phyloP scores from a whole-genome alignment of 306 rosid genomes.

The Datisca glomerata region DNA sequence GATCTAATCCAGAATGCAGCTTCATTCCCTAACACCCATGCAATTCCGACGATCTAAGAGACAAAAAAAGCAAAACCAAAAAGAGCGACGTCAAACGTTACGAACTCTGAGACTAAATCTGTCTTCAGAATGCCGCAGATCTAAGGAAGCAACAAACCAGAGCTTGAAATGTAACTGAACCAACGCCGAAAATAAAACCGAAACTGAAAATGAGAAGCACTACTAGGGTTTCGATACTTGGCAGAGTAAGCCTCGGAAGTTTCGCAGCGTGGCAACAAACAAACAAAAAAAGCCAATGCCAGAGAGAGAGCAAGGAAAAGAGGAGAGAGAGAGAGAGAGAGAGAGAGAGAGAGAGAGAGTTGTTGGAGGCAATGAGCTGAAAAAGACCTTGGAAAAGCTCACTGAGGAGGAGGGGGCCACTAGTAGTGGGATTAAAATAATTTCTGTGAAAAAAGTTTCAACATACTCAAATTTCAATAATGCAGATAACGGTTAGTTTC shows the following conservation, averaged over 20 bases:
- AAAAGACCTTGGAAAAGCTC: conserved; percentile 14
- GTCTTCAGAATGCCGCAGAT: conserved; percentile 29
- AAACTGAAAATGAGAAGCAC: conserved; percentile 15
- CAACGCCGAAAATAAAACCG: conserved; percentile 10
- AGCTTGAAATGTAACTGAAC: conserved; percentile 3
- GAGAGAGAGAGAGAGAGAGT: conserved; percentile 16
- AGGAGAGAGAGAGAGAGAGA: conserved; percentile 14
- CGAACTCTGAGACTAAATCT: conserved; percentile 1
- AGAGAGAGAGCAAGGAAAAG: conserved; percentile 12
- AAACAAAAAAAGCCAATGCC: conserved; percentile 18
- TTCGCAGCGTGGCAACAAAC: conserved; percentile 21
- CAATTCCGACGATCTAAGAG: neutral
- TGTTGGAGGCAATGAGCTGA: conserved; percentile 21
- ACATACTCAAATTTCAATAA: too few relatives aligned
- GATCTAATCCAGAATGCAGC: conserved; percentile 35
- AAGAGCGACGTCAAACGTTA: conserved; percentile 5
- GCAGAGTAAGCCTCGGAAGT: conserved; percentile 13
- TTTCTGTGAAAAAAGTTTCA: neutral
- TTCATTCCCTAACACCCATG: conserved; percentile 13
- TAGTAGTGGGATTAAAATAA: conserved; percentile 7
- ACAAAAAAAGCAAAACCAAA: neutral
- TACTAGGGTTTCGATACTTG: conserved; percentile 25
- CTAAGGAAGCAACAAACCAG: conserved; percentile 18
- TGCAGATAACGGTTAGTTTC: too few relatives aligned
- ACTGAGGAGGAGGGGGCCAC: conserved; percentile 12